Conservation (phyloP, 768 basidiomycete species). For the Sistotremastrum suecicum region DNA sequence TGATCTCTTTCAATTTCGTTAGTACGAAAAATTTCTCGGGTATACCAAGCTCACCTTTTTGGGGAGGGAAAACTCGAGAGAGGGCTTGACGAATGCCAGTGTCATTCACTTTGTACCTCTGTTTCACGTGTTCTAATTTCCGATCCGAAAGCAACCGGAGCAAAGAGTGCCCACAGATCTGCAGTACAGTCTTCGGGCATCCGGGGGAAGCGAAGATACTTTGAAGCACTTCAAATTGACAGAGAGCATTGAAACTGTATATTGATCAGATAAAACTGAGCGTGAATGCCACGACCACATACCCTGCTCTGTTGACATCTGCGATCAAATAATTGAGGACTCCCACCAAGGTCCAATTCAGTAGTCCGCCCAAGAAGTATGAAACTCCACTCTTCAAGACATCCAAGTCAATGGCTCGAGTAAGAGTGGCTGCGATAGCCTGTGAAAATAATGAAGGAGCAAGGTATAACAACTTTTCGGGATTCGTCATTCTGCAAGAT, state of each 20-base stretch:
- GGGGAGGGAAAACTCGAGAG: conserved; percentile 24
- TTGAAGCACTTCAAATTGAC: conserved; percentile 53
- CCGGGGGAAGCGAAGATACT: conserved; percentile 46
- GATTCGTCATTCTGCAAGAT: conserved; percentile 46
- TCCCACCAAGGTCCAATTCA: conserved; percentile 71
- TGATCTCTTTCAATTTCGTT: neutral
- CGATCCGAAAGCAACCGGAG: conserved; percentile 29
- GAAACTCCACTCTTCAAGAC: conserved; percentile 60
- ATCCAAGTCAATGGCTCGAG: conserved; percentile 51
- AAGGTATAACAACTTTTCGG: conserved; percentile 50
- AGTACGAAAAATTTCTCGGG: conserved; percentile 17
- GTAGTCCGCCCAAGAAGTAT: conserved; percentile 57
- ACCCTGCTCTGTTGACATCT: conserved; percentile 48
- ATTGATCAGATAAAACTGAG: neutral
- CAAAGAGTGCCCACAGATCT: conserved; percentile 45
- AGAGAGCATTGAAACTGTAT: conserved; percentile 30
- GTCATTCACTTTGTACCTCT: conserved; percentile 13
- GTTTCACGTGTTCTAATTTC: conserved; percentile 17
- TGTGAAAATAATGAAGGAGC: conserved; percentile 52
- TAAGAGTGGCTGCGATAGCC: conserved; percentile 35
- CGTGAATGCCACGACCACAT: conserved; percentile 7
- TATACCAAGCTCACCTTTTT: conserved; percentile 22
- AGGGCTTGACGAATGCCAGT: conserved; percentile 22
- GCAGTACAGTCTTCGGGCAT: conserved; percentile 53
- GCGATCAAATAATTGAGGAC: conserved; percentile 48